Evolutionary conservation across 345 rosid genomes (phyloP), one percentile per base, ranked within the genome.

Genomic region (Lepidium aucheri): DNA sequence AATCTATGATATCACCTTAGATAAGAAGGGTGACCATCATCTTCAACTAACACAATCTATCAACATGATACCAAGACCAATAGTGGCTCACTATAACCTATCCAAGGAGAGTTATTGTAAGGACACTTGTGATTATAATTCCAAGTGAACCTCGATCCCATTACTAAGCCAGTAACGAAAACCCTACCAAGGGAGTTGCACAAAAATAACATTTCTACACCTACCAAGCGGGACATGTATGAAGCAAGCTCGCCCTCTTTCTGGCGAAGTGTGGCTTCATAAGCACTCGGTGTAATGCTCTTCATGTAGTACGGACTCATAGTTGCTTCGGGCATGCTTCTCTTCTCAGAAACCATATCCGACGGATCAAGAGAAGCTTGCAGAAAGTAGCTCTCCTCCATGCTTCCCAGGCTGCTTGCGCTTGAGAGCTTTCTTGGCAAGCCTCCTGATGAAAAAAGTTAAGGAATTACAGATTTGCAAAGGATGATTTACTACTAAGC

Each of bases 211-310:
- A 36, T 17, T 60, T 24, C 28, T 24, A 58, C 12, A 24, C 77
- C 45, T 83, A 95, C 99, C 98, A 95, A 83, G 60, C 97, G 99
- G 63, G 99, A 87, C 88, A 87, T 85, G 75, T 91, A 95, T 9
- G 97, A 91, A 16, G 95, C 90, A 75, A 95, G 89, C 80, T 95
- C 99, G 17, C 99, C 99, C 82, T 95, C 99, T 84, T 95, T 95
- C 80, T 91, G 99, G 53, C 96, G 93, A 78, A 91, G 96, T 46
- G 95, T 81, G 53, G 96, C 79, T 76, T 95, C 98, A 74, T 87
- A 91, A 74, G 96, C 82, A 78, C 89, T 89, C 39, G 93, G 90
- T 63, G 94, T 95, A 83, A 91, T 85, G 83, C 94, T 91, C 84
- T 87, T 95, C 91, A 91, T 81, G 77, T 80, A 86, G 84, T 82